These are phyloP conservation scores for Malus orientalis DNA, from an alignment of 306 rosid genomes.

Conservation along the genomic window DNA sequence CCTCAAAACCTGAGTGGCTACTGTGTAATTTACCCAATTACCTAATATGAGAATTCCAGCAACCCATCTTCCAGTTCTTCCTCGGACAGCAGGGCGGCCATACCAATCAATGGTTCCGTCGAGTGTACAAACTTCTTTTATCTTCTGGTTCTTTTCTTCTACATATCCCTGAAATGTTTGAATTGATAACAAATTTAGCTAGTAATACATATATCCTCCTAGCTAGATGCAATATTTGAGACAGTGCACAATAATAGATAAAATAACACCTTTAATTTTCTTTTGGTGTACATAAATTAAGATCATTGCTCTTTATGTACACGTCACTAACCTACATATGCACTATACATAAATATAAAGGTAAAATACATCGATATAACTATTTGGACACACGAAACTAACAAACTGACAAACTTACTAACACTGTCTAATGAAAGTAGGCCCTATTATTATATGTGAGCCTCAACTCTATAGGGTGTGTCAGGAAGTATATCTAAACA, in stretches of 20 bases:
- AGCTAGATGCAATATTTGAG: neutral
- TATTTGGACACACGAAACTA: neutral
- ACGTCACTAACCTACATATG: neutral
- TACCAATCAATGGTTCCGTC: slow-evolving; percentile 60
- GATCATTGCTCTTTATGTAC: neutral
- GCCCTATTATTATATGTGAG: too few species aligned
- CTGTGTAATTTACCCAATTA: neutral
- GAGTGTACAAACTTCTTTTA: slow-evolving; percentile 17
- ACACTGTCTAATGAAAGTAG: too few species aligned
- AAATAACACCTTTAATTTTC: neutral
- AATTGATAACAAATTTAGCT: neutral
- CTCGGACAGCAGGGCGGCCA: slow-evolving; percentile 49
- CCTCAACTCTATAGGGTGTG: too few species aligned
- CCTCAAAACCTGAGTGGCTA: too few species aligned
- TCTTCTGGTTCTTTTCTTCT: slow-evolving; percentile 14
- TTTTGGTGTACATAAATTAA: neutral
- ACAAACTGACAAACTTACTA: neutral
- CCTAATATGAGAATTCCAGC: slow-evolving; percentile 62
- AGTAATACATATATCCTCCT: neutral
- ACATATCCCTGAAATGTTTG: slow-evolving; percentile 19
- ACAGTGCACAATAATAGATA: neutral
- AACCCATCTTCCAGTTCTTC: slow-evolving; percentile 47
- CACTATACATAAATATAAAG: neutral
- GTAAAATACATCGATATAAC: neutral
- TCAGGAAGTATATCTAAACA: too few species aligned